Base-by-base conservation (phyloP, 2,329 filamentous ascomycete genomes). In the Calonectria pseudoturangicola region DNA sequence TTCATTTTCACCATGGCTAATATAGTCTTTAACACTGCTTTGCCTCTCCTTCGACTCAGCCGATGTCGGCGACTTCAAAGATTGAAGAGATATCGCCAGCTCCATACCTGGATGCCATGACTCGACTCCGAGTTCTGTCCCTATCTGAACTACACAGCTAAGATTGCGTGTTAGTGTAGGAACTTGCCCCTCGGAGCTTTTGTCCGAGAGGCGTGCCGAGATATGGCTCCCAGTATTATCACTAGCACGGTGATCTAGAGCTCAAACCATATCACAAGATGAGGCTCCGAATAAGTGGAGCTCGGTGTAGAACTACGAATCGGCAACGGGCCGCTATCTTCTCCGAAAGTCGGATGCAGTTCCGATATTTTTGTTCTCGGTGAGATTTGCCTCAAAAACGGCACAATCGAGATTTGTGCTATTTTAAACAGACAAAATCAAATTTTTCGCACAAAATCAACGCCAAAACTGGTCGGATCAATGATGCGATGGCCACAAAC, bases 301-400 rank as follows among this genome's bases (percentile, higher is more conserved):
- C 54, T 60, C 33, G 54, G 54, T 41, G 54, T 60, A 39, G 54
- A 27, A 28, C 54, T 25, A 33, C 54, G 39, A 60, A 60, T 60
- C 54, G 54, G 54, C 33, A n/a, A 12, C 13, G 39, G 54, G 33
- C 54, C 54, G 54, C 39, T 60, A 60, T 60, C 54, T 41, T 41
- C 13, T 41, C n/a, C 18, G 12, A 25, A 33, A 9, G 21, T 60
- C 54, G 54, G 54, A 60, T 60, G n/a, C 16, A 15, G 15, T 41
- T 12, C 54, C 54, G 54, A 41, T 10, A 6, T 27, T 16, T 27
- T 27, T 16, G n/a, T 18, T 60, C 21, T 60, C 54, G 54, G 54
- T 41, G 54, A 60, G 39, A 60, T 41, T 13, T 10, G 2, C 51
- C 10, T 12, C 13, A 39, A 41, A 39, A 5, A 27, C 13, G 21